Percentiles rank a stretch among this genome's conserved stretches.
Conservation (phyloP, 2,329 filamentous ascomycete species). For the Kalmusia sp. region DNA sequence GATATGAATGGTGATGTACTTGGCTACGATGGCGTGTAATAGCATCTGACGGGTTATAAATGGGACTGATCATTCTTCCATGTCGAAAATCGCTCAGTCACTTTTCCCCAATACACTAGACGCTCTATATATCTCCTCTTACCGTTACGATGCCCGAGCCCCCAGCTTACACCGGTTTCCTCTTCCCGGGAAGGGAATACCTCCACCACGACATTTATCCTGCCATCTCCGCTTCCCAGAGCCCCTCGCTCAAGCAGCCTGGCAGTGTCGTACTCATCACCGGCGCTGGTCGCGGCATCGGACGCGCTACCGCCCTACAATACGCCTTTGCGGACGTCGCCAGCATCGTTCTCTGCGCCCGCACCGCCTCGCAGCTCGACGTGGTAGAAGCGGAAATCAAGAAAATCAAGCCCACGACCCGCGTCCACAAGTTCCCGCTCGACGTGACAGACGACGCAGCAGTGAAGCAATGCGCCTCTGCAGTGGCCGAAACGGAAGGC, state of each 20-base stretch:
- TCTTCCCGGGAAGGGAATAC: slow-evolving; percentile 24
- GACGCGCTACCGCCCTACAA: slow-evolving; percentile 60
- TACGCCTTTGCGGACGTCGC: slow-evolving; percentile 63
- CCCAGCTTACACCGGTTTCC: slow-evolving; percentile 16
- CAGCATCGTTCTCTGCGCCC: slow-evolving; percentile 61
- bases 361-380: slow-evolving; percentile 51
- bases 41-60: neutral
- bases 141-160: slow-evolving; percentile 6
- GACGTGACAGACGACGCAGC: slow-evolving; percentile 52
- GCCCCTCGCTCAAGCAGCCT: slow-evolving; percentile 40
- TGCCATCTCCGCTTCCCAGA: slow-evolving; percentile 54
- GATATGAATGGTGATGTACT: too few species aligned
- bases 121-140: too few species aligned
- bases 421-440: slow-evolving; percentile 52
- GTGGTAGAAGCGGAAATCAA: slow-evolving; percentile 46
- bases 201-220: slow-evolving; percentile 61
- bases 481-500: slow-evolving; percentile 31
- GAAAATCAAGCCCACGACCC: slow-evolving; percentile 48
- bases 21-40: neutral
- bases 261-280: slow-evolving; percentile 60
- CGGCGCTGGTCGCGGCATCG: slow-evolving; percentile 63
- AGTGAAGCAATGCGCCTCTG: slow-evolving; percentile 44
- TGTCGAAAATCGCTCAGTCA: too few species aligned
- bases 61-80: too few species aligned
- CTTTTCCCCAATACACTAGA: too few species aligned